Base-by-base conservation (phyloP, 495 filamentous ascomycete genomes). In the Sphaerosporella brunnea region DNA sequence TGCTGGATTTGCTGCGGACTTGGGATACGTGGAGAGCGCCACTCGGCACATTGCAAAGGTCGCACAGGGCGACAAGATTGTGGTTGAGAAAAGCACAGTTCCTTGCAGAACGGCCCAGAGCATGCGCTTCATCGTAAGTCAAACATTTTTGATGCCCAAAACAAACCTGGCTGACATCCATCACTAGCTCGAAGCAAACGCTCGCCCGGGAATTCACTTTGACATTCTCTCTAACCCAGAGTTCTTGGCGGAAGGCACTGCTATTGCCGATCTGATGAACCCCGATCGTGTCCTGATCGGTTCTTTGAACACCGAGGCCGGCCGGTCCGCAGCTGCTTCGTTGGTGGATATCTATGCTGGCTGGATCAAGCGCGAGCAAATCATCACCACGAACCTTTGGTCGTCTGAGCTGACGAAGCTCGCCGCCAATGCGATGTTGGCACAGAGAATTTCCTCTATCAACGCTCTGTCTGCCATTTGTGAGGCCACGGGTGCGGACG, bases 61-160 rank as follows among this genome's bases (percentile, higher is more conserved):
- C 43, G 76, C 83, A 8, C 73, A 68, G 37, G 61, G 68, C 4
- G 79, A 79, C 18, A 74, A 79, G 35, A 82, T 88, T 48, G 68
- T 92, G 16, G 83, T 88, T 1, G 84, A 88, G 65, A 88, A 88
- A 64, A 79, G 73, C 36, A 92, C 84, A 0, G 84, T 92, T 23
- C 84, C 84, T 3, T 84, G 79, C 53, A 68, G 79, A 16, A 92
- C 84, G 3, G 78, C 83, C 0, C 69, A 83, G 30, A 69, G 74
- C 23, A 72, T 92, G 18, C 69, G 73, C 40, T 71, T 78, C 42
- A 82, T 77, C 48, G 75, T 78, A 57, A 68, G 70, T 56, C n/a
- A n/a, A n/a, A n/a, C n/a, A n/a, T n/a, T n/a, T n/a, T n/a, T n/a
- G n/a, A n/a, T n/a, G n/a, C n/a, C n/a, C n/a, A n/a, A n/a, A n/a